Evolutionary conservation across 441 rosid genomes (phyloP).

Genomic region (Omphalea diandra): DNA sequence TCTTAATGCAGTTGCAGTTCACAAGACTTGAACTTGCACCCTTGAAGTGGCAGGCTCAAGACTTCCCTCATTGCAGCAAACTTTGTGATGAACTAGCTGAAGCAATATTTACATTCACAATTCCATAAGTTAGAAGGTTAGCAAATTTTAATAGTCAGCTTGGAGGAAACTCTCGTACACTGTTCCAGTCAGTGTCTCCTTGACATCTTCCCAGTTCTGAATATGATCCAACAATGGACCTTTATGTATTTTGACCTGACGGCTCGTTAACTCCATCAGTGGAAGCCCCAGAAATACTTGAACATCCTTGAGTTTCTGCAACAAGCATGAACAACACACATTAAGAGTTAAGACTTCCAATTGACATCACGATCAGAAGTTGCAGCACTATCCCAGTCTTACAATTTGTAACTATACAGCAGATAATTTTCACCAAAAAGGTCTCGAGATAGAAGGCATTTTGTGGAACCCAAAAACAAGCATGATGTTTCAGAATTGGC

Average conservation of each 20-base stretch:
- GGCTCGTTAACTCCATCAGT: conserved; percentile 56
- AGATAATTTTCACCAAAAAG: not conserved
- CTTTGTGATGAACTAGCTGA: conserved; percentile 22
- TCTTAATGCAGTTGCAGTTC: not conserved
- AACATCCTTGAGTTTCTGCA: conserved; percentile 74
- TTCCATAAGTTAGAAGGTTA: conserved; percentile 21
- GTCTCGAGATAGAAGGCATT: not conserved
- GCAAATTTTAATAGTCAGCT: conserved; percentile 48
- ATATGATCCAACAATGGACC: conserved; percentile 64
- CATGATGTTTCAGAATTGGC: not conserved
- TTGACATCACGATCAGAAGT: not conserved
- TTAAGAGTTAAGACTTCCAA: not conserved
- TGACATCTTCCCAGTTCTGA: conserved; percentile 80
- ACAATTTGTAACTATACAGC: not conserved
- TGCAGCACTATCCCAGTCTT: not conserved
- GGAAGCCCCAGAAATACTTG: conserved; percentile 74
- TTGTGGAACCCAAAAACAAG: not conserved
- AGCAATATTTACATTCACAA: conserved; percentile 28
- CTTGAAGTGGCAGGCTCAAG: not conserved
- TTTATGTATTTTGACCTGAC: conserved; percentile 86
- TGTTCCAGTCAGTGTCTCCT: conserved; percentile 64
- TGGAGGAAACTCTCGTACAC: conserved; percentile 57
- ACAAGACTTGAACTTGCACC: not conserved
- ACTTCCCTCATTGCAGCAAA: not conserved
- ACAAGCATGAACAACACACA: conserved; percentile 16